phyloP scores from a whole-genome alignment of 305 asterid genomes.

The Lippia alba region DNA sequence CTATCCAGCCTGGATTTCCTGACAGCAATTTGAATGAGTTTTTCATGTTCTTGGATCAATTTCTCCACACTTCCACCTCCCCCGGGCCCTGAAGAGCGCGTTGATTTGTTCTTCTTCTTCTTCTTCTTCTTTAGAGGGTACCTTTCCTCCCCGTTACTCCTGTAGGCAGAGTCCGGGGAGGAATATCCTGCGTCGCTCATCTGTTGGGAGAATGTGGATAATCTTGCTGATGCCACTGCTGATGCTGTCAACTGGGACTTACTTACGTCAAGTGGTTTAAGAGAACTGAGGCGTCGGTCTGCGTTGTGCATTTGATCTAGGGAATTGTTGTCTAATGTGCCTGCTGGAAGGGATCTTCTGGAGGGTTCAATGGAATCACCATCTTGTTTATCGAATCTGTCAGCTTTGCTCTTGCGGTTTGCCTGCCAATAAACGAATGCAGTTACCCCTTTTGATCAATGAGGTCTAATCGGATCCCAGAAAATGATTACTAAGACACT shows the following conservation, averaged over 20 bases:
- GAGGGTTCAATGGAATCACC: conserved; percentile 35
- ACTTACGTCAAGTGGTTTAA: conserved; percentile 21
- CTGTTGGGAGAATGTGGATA: conserved; percentile 42
- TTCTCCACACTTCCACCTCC: conserved; percentile 53
- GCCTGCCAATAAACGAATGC: conserved; percentile 26
- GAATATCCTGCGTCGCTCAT: conserved; percentile 30
- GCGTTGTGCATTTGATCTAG: conserved; percentile 25
- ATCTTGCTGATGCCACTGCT: conserved; percentile 39
- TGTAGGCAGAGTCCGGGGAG: background rate
- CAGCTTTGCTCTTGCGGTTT: conserved; percentile 52
- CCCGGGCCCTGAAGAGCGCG: conserved; percentile 64
- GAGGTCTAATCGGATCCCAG: too few relatives aligned
- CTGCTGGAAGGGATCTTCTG: conserved; percentile 20
- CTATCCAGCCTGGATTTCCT: conserved; percentile 58
- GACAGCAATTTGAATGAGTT: conserved; percentile 63
- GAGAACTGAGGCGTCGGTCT: conserved; percentile 30
- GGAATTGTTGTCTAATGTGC: conserved; percentile 37
- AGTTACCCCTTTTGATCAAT: too few relatives aligned
- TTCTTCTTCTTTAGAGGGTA: background rate
- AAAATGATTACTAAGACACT: too few relatives aligned
- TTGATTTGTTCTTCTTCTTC: conserved; percentile 39
- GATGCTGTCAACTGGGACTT: conserved; percentile 32
- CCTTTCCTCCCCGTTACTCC: background rate
- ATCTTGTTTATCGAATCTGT: conserved; percentile 49
- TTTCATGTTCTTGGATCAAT: conserved; percentile 64